A percentile compares a stretch with the other conserved stretches of the same genome.
These are phyloP conservation scores for Camellia lanceoleosa DNA, from an alignment of 148 eudicot species.

Conservation along the genomic window DNA sequence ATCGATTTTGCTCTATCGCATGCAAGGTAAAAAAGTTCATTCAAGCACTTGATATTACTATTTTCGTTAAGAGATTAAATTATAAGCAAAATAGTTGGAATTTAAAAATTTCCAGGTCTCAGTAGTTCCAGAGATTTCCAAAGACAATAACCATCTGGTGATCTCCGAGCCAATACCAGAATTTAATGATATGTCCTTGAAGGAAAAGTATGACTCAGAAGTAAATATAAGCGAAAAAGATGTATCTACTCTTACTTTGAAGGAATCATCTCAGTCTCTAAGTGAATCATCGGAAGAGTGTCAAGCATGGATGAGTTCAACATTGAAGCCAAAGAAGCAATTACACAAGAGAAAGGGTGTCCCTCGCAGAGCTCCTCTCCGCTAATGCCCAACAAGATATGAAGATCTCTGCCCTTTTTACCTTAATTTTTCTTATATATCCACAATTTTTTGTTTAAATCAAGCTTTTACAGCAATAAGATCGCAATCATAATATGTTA, in stretches of 20 bases:
- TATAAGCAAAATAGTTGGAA: too few species aligned
- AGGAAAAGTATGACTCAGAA: conserved; percentile 12
- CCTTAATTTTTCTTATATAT: not conserved
- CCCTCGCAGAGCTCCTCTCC: conserved; percentile 38
- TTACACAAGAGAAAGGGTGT: conserved; percentile 40
- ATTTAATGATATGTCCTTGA: not conserved
- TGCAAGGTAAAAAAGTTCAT: conserved; percentile 29
- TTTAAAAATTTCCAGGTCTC: conserved; percentile 18
- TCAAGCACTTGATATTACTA: too few species aligned
- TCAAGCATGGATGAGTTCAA: conserved; percentile 20
- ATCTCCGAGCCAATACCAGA: conserved; percentile 5
- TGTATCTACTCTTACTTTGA: not conserved
- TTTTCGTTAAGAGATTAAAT: too few species aligned
- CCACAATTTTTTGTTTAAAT: not conserved
- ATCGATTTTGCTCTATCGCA: conserved; percentile 49
- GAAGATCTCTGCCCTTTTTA: not conserved
- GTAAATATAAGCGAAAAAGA: conserved; percentile 12
- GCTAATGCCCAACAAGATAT: conserved; percentile 3
- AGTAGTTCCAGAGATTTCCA: conserved; percentile 3
- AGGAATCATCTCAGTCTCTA: conserved; percentile 11
- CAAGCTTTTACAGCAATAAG: not conserved
- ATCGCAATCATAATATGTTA: not conserved
- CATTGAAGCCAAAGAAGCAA: conserved; percentile 30
- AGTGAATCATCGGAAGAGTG: conserved; percentile 33
- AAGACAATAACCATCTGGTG: conserved; percentile 4